Percentiles rank a stretch among this genome's conserved stretches.
Evolutionary conservation across 2,329 filamentous ascomycete species (phyloP).

Genomic region (Diaporthe velutina): DNA sequence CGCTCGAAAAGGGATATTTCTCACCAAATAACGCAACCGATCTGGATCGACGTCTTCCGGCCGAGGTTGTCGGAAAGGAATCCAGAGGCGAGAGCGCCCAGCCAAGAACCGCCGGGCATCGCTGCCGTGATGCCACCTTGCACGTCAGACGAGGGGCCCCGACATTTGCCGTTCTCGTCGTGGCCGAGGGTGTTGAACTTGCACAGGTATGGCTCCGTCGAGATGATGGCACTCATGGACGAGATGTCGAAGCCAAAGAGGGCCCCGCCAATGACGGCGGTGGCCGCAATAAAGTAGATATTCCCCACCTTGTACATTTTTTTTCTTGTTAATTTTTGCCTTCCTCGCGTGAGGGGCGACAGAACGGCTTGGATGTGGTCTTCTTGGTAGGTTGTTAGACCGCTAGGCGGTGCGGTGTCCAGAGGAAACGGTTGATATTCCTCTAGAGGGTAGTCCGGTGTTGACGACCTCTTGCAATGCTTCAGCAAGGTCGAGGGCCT

Average conservation of each 20-base stretch:
- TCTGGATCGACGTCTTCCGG: constrained; percentile 63
- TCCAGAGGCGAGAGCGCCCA: constrained; percentile 72
- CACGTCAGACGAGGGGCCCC: constrained; percentile 62
- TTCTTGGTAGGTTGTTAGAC: background rate
- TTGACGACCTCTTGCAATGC: background rate
- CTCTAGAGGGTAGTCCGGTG: background rate
- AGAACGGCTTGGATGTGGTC: background rate
- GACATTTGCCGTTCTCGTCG: constrained; percentile 56
- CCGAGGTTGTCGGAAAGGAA: constrained; percentile 67
- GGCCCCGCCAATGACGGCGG: constrained; percentile 54
- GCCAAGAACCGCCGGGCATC: constrained; percentile 79
- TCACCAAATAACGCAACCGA: constrained; percentile 64
- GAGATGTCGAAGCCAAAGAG: constrained; percentile 43
- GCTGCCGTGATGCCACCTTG: constrained; percentile 77
- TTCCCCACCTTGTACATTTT: constrained; percentile 48
- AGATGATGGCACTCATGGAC: constrained; percentile 60
- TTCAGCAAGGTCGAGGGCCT: background rate
- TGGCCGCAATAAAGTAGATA: constrained; percentile 58
- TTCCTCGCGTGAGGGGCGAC: constrained; percentile 3
- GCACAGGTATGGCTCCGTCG: constrained; percentile 56
- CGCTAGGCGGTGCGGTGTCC: constrained; percentile 1
- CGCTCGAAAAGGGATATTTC: constrained; percentile 40
- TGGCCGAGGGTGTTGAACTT: constrained; percentile 56
- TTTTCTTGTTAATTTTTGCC: background rate
- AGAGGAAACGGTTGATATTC: background rate